phyloP scores from a whole-genome alignment of 1,284 basidiomycete species.

The Fomes fomentarius region DNA sequence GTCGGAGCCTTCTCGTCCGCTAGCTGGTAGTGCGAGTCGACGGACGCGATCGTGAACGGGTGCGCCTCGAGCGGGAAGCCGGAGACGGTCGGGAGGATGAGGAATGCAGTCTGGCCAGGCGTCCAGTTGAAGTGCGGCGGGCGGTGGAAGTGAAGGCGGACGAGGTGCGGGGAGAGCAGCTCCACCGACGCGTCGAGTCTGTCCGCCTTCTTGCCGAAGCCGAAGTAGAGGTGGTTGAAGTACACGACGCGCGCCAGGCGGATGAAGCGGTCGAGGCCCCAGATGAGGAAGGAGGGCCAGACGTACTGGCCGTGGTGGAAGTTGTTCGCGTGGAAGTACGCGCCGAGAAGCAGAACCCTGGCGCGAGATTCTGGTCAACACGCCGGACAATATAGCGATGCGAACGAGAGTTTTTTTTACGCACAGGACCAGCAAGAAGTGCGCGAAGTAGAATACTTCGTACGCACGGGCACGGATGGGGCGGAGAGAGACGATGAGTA shows the following conservation, averaged over 20 bases:
- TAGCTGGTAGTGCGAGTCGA: constrained; percentile 34
- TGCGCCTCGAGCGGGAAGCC: constrained; percentile 50
- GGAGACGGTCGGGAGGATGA: constrained; percentile 48
- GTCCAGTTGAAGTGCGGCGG: constrained; percentile 45
- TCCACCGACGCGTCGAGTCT: constrained; percentile 45
- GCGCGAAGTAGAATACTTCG: constrained; percentile 32
- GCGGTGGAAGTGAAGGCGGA: constrained; percentile 51
- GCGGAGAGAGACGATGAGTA: constrained; percentile 28
- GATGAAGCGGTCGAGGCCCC: constrained; percentile 65
- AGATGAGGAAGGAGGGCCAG: constrained; percentile 64
- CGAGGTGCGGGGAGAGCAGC: constrained; percentile 50
- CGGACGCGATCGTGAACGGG: constrained; percentile 57
- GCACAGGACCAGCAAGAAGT: constrained; percentile 30
- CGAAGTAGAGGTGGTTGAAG: constrained; percentile 53
- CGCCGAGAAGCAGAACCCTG: constrained; percentile 30
- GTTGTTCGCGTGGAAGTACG: constrained; percentile 39
- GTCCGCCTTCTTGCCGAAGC: constrained; percentile 26
- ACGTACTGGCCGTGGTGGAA: constrained; percentile 36
- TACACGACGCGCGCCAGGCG: constrained; percentile 52
- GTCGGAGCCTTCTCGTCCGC: constrained; percentile 1
- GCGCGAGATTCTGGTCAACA: neutral
- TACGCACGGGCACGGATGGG: constrained; percentile 27
- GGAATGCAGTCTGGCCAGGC: constrained; percentile 56
- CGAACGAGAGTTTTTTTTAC: constrained; percentile 1
- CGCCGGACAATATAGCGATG: neutral